These are phyloP conservation scores for Bifiguratus adelaidae DNA, from an alignment of 192 early-diverging fungal species.

Conservation along the genomic window DNA sequence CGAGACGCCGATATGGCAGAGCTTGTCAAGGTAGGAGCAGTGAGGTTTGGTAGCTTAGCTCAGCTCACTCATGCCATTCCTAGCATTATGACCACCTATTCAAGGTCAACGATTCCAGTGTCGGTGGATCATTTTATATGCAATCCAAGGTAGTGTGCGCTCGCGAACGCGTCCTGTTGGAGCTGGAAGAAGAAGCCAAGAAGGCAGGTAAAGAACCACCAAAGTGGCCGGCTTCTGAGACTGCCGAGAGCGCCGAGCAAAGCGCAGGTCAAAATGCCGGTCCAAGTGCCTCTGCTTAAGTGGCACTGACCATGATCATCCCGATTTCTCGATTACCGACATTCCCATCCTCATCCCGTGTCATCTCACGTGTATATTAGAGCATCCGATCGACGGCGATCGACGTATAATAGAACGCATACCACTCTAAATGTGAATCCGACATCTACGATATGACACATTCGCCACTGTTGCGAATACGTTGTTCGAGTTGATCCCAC, in stretches of 20 bases:
- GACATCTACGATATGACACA: conserved; percentile 15
- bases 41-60: background rate
- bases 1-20: conserved; percentile 45
- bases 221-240: background rate
- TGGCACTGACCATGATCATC: no score
- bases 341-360: no score
- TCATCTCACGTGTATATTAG: no score
- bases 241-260: no score
- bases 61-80: background rate
- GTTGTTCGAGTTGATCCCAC: conserved; percentile 15
- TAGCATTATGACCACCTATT: conserved; percentile 84
- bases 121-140: conserved; percentile 88
- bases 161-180: conserved; percentile 89
- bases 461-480: conserved; percentile 2
- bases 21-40: conserved; percentile 27
- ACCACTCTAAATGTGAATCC: background rate
- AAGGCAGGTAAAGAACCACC: conserved; percentile 2
- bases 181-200: conserved; percentile 53
- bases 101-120: conserved; percentile 72
- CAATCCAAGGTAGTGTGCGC: conserved; percentile 91
- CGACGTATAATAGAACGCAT: no score
- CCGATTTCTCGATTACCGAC: no score
- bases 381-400: no score
- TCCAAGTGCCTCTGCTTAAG: no score
- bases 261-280: no score